These are phyloP conservation scores for Begonia masoniana DNA, from an alignment of 306 rosid species.

Conservation along the genomic window DNA sequence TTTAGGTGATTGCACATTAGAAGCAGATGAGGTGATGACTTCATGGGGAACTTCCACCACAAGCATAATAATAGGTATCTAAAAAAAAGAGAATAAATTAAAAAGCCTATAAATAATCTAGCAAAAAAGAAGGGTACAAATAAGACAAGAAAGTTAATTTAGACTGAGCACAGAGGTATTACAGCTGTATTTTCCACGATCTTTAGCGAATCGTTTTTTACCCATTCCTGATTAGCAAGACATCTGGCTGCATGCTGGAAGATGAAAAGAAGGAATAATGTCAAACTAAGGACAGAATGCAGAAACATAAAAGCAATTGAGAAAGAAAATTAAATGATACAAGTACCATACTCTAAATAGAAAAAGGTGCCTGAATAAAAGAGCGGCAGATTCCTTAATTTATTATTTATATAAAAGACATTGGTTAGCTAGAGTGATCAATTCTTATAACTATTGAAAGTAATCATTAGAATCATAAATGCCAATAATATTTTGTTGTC, in stretches of 20 bases:
- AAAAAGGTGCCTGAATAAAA: no score
- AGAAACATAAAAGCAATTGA: no score
- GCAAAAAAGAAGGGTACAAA: conserved; percentile 8
- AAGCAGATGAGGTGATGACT: conserved; percentile 40
- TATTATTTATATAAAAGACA: no score
- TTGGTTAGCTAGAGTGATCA: no score
- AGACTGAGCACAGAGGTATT: conserved; percentile 17
- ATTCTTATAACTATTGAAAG: no score
- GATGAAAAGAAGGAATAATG: conserved; percentile 3
- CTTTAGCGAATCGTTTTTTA: conserved; percentile 79
- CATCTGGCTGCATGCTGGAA: conserved; percentile 96
- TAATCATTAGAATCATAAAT: no score
- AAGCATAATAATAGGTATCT: conserved; percentile 96
- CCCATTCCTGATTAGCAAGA: conserved; percentile 97
- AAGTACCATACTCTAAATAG: no score
- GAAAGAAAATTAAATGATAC: no score
- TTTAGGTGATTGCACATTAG: conserved; percentile 63
- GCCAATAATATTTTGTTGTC: no score
- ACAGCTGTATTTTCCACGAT: conserved; percentile 96
- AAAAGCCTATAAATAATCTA: conserved; percentile 8
- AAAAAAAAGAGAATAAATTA: conserved; percentile 16
- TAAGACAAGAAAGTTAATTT: conserved; percentile 3
- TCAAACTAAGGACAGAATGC: no score
- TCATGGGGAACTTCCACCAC: conserved; percentile 92
- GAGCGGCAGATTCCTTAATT: no score